Base-by-base conservation (phyloP, 257 asterid genomes). In the Jasminum sambac region DNA sequence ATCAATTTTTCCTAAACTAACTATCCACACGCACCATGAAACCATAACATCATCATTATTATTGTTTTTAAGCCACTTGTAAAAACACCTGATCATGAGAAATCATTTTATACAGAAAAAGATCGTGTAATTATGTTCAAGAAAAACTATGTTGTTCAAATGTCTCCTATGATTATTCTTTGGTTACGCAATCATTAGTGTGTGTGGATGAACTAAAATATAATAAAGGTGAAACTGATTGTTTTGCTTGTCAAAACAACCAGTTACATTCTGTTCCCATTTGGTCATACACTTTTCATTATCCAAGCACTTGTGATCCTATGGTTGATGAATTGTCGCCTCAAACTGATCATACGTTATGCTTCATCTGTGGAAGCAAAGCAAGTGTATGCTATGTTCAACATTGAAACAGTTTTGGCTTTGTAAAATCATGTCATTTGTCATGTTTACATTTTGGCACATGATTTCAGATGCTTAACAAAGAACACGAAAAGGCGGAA, bases 401-500 rank as follows among this genome's bases (percentile, higher is more conserved):
- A 43, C 52, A 4, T 8, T 43, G 19, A 43, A 43, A 43, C n/a
- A n/a, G n/a, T n/a, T n/a, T 42, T 2, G 21, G 10, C n/a, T 46
- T 14, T 21, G 9, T 16, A 48, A 34, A n/a, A 13, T 70, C n/a
- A n/a, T n/a, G n/a, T n/a, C n/a, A n/a, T n/a, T n/a, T 39, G 37
- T 62, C 11, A 16, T 52, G 13, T 44, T 63, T 44, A 71, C 43
- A 66, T 11, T 38, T 63, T 57, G 44, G 43, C 7, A 65, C 64
- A 72, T 66, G 67, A 63, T 64, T 73, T 40, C 81, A 93, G 98
- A 87, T 90, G 95, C 92, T 93, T n/a, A 93, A 93, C 90, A 88
- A 89, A 76, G 97, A 93, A 77, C 97, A 93, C 16, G 97, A 93
- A 38, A 90, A 90, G 84, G 88, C 94, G 1, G 97, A 89, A 74